Evolutionary conservation across 139 green algal species (phyloP).

Genomic region (Astrephomene gubernaculifera): DNA sequence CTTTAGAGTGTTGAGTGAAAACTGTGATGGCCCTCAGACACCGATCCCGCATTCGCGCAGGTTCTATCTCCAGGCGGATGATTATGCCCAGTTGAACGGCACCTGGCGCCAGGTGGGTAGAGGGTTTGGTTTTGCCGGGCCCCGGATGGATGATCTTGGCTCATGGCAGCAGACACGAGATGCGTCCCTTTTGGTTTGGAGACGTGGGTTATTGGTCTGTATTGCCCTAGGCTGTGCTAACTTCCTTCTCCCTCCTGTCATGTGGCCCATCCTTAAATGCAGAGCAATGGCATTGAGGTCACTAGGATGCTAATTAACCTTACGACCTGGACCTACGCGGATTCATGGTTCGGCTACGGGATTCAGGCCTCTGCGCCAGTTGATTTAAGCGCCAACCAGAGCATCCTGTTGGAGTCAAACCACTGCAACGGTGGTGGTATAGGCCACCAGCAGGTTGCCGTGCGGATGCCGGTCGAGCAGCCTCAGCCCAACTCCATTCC

Average conservation of each 20-base stretch:
- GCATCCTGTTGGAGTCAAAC: conserved; percentile 33
- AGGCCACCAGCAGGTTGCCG: conserved; percentile 27
- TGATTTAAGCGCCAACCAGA: conserved; percentile 30
- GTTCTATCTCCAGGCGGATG: conserved; percentile 48
- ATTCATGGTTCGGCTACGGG: conserved; percentile 25
- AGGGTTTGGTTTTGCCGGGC: too few relatives aligned
- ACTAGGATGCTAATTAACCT: neutral
- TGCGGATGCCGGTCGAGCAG: conserved; percentile 11
- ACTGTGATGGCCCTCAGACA: neutral
- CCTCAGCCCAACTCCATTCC: conserved; percentile 13
- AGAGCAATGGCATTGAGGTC: neutral
- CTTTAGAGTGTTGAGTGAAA: neutral
- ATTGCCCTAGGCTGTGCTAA: too few relatives aligned
- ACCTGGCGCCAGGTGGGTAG: conserved; percentile 34
- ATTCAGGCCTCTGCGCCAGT: conserved; percentile 12
- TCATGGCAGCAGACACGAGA: too few relatives aligned
- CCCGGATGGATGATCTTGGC: too few relatives aligned
- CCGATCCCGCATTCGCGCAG: neutral
- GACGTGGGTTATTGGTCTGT: too few relatives aligned
- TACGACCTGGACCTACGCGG: neutral
- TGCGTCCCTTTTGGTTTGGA: too few relatives aligned
- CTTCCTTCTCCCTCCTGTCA: too few relatives aligned
- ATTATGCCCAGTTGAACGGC: conserved; percentile 37
- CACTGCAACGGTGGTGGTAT: conserved; percentile 15
- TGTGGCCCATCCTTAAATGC: too few relatives aligned